These are phyloP conservation scores for Cladobotryum mycophilum DNA, from an alignment of 2,329 filamentous ascomycete species.

Conservation along the genomic window DNA sequence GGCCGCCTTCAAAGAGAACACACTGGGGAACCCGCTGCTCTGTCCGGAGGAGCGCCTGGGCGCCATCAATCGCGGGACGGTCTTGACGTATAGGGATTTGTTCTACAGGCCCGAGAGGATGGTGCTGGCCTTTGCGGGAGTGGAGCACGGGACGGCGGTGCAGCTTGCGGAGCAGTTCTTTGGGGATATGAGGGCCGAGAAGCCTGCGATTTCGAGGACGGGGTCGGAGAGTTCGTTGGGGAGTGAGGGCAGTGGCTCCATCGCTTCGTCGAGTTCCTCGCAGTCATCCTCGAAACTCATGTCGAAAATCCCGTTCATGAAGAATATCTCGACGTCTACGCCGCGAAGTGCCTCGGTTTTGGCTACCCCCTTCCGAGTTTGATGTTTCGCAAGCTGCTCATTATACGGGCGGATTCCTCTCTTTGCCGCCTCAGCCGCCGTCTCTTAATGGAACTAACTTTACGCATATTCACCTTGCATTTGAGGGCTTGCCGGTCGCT, in stretches of 20 bases:
- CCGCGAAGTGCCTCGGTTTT: slow-evolving; percentile 54
- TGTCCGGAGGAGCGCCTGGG: slow-evolving; percentile 79
- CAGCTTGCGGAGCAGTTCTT: slow-evolving; percentile 77
- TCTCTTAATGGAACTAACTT: slow-evolving; percentile 73
- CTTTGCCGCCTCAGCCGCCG: slow-evolving; percentile 72
- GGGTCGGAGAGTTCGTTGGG: slow-evolving; percentile 46
- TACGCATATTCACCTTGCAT: slow-evolving; percentile 91
- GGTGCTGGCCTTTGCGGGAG: slow-evolving; percentile 91
- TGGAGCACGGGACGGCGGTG: slow-evolving; percentile 75
- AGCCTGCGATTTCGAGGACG: slow-evolving; percentile 44
- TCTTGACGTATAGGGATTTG: slow-evolving; percentile 70
- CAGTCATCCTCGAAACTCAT: slow-evolving; percentile 59
- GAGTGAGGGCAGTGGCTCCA: slow-evolving; percentile 29
- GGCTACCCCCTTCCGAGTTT: slow-evolving; percentile 37
- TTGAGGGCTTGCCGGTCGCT: slow-evolving; percentile 86
- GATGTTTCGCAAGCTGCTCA: slow-evolving; percentile 62
- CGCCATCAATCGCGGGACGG: slow-evolving; percentile 65
- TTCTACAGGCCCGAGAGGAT: slow-evolving; percentile 90
- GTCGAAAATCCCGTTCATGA: slow-evolving; percentile 83
- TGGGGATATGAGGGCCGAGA: slow-evolving; percentile 70
- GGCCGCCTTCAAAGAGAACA: slow-evolving; percentile 93
- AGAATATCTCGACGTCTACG: slow-evolving; percentile 75
- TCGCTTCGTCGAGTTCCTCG: slow-evolving; percentile 25
- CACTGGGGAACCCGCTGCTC: slow-evolving; percentile 84
- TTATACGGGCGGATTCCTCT: slow-evolving; percentile 92